Evolutionary conservation across 257 asterid genomes (phyloP), one percentile per base, ranked within the genome.

Genomic region (Craterostigma plantagineum): DNA sequence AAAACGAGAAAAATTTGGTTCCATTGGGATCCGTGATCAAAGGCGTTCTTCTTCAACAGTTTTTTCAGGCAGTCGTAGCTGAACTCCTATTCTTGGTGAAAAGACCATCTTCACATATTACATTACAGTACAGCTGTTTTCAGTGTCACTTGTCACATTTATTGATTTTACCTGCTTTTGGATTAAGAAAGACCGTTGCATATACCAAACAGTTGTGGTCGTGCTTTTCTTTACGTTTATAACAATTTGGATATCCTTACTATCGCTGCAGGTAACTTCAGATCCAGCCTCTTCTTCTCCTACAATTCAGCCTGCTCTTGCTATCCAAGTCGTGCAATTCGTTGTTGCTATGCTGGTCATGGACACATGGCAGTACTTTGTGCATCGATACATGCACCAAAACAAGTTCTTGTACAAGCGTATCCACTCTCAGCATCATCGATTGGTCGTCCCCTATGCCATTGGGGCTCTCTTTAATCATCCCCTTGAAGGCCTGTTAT

Each of bases 301-400:
- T 33, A 50, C 58, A n/a, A 64, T 66, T 38, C 84, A 81, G 58
- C 95, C 81, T 17, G 56, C 92, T 14, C 58, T 84, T 15, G 50
- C 65, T 4, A 27, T 84, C 48, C 87, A 57, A 57, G 60, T 43
- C 46, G 34, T 66, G 56, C 90, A 84, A 56, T 71, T 79, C 35
- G 42, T 63, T 42, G 64, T 66, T 0, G 95, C 95, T 11, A 84
- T 84, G 93, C 54, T 84, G 58, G 84, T 79, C 36, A 76, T 84
- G 93, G 95, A 84, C 43, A 75, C 93, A 3, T 84, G 95, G 91
- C 95, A 84, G 66, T 84, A 84, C 71, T 84, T 84, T 68, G 87
- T 76, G 75, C 95, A 84, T 54, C 79, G 93, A 1, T 79, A 84
- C 67, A 84, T 84, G 95, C 93, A 84, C 70, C 92, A 73, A 55